Conservation (phyloP, 1,284 basidiomycete genomes). For the Thecaphora thlaspeos region DNA sequence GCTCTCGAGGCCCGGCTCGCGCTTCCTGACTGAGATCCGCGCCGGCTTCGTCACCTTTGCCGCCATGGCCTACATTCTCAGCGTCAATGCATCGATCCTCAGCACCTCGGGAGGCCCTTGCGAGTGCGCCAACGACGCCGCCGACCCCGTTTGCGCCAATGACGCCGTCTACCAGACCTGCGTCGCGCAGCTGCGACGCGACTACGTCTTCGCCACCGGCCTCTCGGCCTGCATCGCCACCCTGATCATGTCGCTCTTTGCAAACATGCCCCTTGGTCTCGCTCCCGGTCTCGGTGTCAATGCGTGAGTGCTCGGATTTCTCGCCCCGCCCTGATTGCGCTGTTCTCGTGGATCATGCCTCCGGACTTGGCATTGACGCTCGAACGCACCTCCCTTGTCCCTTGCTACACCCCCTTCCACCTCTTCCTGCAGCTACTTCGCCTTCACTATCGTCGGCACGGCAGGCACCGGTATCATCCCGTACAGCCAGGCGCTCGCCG, state of each 20-base stretch:
- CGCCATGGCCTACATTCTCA: slow-evolving; percentile 65
- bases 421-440: slow-evolving; percentile 66
- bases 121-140: slow-evolving; percentile 64
- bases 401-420: too few relatives aligned
- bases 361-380: too few relatives aligned
- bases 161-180: slow-evolving; percentile 66
- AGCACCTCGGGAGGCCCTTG: slow-evolving; percentile 77
- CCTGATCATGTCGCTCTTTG: slow-evolving; percentile 77
- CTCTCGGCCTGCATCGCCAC: slow-evolving; percentile 74
- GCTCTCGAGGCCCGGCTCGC: slow-evolving; percentile 71
- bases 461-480: slow-evolving; percentile 73
- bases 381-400: too few relatives aligned
- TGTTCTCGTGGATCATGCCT: too few relatives aligned
- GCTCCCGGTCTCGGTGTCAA: slow-evolving; percentile 65
- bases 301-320: slow-evolving; percentile 61
- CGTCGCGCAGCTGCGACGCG: slow-evolving; percentile 31
- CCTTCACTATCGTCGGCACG: slow-evolving; percentile 82
- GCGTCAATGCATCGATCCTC: slow-evolving; percentile 66
- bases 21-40: slow-evolving; percentile 62
- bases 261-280: slow-evolving; percentile 77
- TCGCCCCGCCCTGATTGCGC: neutral
- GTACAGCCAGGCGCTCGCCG: slow-evolving; percentile 79
- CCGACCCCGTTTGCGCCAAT: slow-evolving; percentile 60
- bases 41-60: slow-evolving; percentile 55
- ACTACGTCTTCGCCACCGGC: slow-evolving; percentile 65